Conservation (phyloP, 1,284 basidiomycete genomes). For the Ustilago shanxiensis region DNA sequence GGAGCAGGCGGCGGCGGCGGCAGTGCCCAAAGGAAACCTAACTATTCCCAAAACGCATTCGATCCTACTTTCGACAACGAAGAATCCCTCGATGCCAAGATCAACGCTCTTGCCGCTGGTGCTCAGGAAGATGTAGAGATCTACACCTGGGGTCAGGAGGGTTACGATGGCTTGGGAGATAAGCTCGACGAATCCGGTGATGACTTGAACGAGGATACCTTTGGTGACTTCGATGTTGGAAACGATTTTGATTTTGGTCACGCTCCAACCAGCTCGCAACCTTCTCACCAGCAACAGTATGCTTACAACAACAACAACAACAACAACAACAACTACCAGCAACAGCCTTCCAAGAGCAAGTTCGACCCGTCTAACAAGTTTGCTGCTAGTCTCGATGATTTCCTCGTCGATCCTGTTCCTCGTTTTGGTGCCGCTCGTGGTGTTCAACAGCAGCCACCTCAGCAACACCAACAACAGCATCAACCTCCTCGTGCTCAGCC, state of each 20-base stretch:
- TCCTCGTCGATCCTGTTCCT: slow-evolving; percentile 61
- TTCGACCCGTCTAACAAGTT: slow-evolving; percentile 56
- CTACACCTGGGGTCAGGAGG: slow-evolving; percentile 89
- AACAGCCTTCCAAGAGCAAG: slow-evolving; percentile 38
- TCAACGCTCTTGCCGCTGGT: slow-evolving; percentile 73
- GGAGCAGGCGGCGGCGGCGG: neutral
- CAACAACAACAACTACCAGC: slow-evolving; percentile 12
- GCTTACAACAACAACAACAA: too few species aligned
- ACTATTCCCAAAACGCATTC: slow-evolving; percentile 35
- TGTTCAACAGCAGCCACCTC: slow-evolving; percentile 18
- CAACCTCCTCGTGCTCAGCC: slow-evolving; percentile 49
- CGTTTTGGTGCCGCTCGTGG: slow-evolving; percentile 41
- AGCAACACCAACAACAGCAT: slow-evolving; percentile 35
- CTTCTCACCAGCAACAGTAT: slow-evolving; percentile 20
- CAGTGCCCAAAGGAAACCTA: neutral
- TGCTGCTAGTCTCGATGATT: slow-evolving; percentile 68
- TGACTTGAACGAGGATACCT: slow-evolving; percentile 82
- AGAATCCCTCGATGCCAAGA: slow-evolving; percentile 63
- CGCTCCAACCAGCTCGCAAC: slow-evolving; percentile 30
- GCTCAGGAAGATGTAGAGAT: slow-evolving; percentile 81
- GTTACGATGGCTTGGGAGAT: slow-evolving; percentile 89
- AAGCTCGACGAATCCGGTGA: slow-evolving; percentile 78
- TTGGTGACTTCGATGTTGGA: slow-evolving; percentile 76
- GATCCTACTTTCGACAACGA: slow-evolving; percentile 61
- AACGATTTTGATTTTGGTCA: slow-evolving; percentile 90